A percentile compares a stretch with the other conserved stretches of the same genome.
These are phyloP conservation scores for Leonotis leonurus DNA, from an alignment of 257 asterid species.

Conservation along the genomic window DNA sequence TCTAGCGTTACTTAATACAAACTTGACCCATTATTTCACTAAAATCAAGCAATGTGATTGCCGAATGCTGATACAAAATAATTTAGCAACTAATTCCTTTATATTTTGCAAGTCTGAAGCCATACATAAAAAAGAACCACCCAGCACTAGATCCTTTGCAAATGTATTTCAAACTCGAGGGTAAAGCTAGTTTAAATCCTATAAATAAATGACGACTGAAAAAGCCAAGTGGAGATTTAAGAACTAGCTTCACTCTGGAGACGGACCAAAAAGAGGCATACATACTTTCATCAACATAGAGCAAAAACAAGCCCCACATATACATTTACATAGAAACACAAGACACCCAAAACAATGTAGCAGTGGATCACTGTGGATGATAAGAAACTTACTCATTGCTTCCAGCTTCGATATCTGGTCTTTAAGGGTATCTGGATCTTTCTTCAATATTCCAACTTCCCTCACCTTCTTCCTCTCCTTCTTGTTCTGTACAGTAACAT, in stretches of 20 bases:
- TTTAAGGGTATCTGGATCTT: constrained; percentile 74
- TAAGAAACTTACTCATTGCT: constrained; percentile 65
- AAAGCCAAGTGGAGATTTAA: not conserved
- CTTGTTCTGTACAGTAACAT: constrained; percentile 53
- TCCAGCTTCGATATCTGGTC: constrained; percentile 85
- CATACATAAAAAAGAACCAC: not conserved
- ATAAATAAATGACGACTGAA: not conserved
- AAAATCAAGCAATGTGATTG: not conserved
- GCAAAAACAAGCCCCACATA: not conserved
- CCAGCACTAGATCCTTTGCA: not conserved
- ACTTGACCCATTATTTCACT: not conserved
- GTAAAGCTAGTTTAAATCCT: not conserved
- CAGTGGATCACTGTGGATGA: not conserved
- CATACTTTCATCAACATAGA: constrained; percentile 6
- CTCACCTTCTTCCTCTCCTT: constrained; percentile 95
- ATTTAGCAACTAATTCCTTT: not conserved
- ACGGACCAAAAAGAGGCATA: too few species aligned
- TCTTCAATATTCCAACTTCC: constrained; percentile 90
- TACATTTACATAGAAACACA: too few species aligned
- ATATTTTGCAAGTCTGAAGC: not conserved
- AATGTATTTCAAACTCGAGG: not conserved
- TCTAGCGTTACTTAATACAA: too few species aligned
- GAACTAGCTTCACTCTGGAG: too few species aligned
- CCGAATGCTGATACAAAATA: not conserved
- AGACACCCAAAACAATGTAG: not conserved